Conservation (phyloP, 2,329 filamentous ascomycete genomes). For the Fusarium camptoceras region DNA sequence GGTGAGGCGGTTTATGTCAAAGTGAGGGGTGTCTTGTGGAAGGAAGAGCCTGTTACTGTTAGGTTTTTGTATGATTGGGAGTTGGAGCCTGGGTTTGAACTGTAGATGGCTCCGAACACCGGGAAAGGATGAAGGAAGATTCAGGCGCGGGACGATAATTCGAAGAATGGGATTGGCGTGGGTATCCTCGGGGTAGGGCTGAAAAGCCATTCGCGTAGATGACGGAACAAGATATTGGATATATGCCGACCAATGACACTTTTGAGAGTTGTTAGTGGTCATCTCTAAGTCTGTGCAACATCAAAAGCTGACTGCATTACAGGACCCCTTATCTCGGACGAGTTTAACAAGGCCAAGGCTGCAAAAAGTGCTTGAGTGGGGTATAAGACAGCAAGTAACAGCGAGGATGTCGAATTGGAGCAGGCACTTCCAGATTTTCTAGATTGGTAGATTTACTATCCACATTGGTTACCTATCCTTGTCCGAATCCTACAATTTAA, state of each 20-base stretch:
- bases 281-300: too few species aligned
- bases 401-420: not conserved
- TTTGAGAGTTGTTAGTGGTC: too few species aligned
- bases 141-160: not conserved
- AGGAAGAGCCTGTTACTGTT: fast-evolving
- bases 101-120: not conserved
- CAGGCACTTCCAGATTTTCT: fast-evolving
- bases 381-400: fast-evolving
- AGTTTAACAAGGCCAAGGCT: not conserved
- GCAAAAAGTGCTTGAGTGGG: not conserved
- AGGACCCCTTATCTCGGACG: not conserved
- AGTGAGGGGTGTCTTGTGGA: fast-evolving
- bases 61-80: constrained; percentile 23
- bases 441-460: not conserved
- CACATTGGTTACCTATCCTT: too few species aligned
- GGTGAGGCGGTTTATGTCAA: not conserved
- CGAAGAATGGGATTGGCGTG: not conserved
- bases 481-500: too few species aligned
- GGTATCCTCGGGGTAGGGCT: too few species aligned
- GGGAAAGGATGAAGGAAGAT: too few species aligned
- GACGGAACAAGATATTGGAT: not conserved
- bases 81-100: not conserved
- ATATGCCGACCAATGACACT: not conserved
- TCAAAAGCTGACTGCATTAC: not conserved
- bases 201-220: fast-evolving